Evolutionary conservation across 768 basidiomycete genomes (phyloP), one percentile per base, ranked within the genome.

Genomic region (Boletus patriciae): DNA sequence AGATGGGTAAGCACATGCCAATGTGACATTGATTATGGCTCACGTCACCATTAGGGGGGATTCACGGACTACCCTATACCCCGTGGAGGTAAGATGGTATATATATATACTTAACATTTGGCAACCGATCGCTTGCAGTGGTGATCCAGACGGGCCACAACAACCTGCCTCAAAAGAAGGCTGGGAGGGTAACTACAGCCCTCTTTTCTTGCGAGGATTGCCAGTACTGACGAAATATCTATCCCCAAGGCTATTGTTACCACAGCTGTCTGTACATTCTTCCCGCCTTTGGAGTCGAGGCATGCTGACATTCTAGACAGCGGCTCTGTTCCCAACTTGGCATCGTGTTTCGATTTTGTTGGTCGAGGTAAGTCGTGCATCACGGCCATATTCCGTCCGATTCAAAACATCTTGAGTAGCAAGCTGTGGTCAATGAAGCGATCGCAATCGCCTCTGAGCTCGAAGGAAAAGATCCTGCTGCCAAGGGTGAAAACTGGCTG

Each of bases 321-420:
- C 64, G 43, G 53, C 65, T 31, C 23, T 65, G n/a, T 65, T 65
- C 44, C 64, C 64, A 23, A 43, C 64, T 16, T 65, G 64, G 64
- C 64, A 65, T 13, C 61, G 64, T 43, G 43, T 59, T 19, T 40
- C 55, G n/a, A 0, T 60, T 31, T 6, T 65, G 48, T 50, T 65
- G 18, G 16, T 57, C 10, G 64, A 65, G 47, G 64, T 60, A 19
- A 31, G 53, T 48, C 12, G 1, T 11, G 6, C 10, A 21, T 33
- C 46, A 36, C 8, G 4, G 1, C 16, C 6, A 10, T 19, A 1
- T 31, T 23, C 4, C 5, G 11, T 21, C 34, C 4, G 5, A 27
- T 33, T 25, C 7, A 18, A 37, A 6, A 27, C 1, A 18, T 6
- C 5, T 33, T 9, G 33, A 36, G 43, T 42, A 65, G 64, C 64